Conservation (phyloP, 192 early-diverging fungal species). For the Fimicolochytrium jonesii region DNA sequence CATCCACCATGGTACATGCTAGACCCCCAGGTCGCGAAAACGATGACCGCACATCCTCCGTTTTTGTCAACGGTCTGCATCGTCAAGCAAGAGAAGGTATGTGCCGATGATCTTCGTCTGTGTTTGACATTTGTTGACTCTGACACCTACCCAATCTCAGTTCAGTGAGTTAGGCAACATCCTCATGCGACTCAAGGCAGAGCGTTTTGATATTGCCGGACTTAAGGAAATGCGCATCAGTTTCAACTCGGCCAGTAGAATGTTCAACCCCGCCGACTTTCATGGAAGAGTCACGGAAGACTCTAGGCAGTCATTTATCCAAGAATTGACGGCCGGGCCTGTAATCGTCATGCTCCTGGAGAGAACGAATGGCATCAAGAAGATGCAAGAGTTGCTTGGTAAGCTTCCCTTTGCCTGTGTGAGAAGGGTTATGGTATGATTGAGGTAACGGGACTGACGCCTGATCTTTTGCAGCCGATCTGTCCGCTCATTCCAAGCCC, state of each 20-base stretch:
- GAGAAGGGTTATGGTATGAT: too few species aligned
- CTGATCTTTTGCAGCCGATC: too few species aligned
- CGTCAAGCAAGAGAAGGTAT: slow-evolving; percentile 8
- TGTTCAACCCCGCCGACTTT: slow-evolving; percentile 5
- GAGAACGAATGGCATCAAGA: slow-evolving; percentile 9
- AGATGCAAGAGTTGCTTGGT: slow-evolving; percentile 2
- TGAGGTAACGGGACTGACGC: too few species aligned
- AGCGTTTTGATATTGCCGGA: slow-evolving; percentile 2
- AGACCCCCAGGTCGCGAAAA: slow-evolving; percentile 9
- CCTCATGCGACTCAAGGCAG: neutral
- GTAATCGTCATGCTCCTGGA: slow-evolving; percentile 4
- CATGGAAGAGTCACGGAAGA: neutral
- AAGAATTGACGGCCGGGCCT: slow-evolving; percentile 10
- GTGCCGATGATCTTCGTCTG: neutral
- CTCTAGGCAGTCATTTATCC: neutral
- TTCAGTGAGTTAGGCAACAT: slow-evolving; percentile 8
- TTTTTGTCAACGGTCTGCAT: slow-evolving; percentile 13
- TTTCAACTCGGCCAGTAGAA: neutral
- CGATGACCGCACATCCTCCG: slow-evolving; percentile 7
- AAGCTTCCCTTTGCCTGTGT: too few species aligned
- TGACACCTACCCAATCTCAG: neutral
- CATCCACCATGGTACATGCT: slow-evolving; percentile 15
- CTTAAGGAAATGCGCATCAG: slow-evolving; percentile 6
- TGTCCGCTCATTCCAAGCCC: too few species aligned
- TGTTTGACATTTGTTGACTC: neutral